These are phyloP conservation scores for Avena eriantha DNA, from an alignment of 176 grass and related monocot species.

Conservation along the genomic window DNA sequence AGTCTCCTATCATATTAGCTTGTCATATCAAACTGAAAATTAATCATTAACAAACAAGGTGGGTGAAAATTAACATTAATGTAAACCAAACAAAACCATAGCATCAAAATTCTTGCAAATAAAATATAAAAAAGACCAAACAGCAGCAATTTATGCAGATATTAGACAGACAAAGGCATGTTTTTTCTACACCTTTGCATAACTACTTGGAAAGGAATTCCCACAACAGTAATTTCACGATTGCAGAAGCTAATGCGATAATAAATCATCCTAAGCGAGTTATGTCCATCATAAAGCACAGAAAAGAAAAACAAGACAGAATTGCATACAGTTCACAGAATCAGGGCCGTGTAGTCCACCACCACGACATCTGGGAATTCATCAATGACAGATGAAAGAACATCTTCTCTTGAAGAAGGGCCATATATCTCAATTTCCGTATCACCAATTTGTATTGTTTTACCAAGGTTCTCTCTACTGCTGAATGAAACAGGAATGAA, in stretches of 20 bases:
- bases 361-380: slow-evolving; percentile 80
- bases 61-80: slow-evolving; percentile 1
- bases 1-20: not conserved
- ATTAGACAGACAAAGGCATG: not conserved
- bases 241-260: not conserved
- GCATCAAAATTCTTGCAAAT: not conserved
- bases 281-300: not conserved
- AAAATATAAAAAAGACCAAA: slow-evolving; percentile 11
- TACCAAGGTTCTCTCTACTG: slow-evolving; percentile 62
- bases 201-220: not conserved
- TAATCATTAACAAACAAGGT: not conserved
- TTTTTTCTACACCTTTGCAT: not conserved
- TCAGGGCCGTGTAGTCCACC: slow-evolving; percentile 83
- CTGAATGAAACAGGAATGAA: slow-evolving; percentile 91
- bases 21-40: not conserved
- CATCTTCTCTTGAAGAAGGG: slow-evolving; percentile 66
- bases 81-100: slow-evolving; percentile 4
- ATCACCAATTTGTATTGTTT: slow-evolving; percentile 58
- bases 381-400: slow-evolving; percentile 70
- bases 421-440: slow-evolving; percentile 70
- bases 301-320: slow-evolving; percentile 29
- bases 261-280: slow-evolving; percentile 29
- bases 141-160: not conserved
- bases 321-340: slow-evolving; percentile 78
- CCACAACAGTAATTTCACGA: not conserved